A percentile compares a stretch with the other conserved stretches of the same genome.
These are phyloP conservation scores for Alnus glutinosa DNA, from an alignment of 306 rosid species.

Conservation along the genomic window DNA sequence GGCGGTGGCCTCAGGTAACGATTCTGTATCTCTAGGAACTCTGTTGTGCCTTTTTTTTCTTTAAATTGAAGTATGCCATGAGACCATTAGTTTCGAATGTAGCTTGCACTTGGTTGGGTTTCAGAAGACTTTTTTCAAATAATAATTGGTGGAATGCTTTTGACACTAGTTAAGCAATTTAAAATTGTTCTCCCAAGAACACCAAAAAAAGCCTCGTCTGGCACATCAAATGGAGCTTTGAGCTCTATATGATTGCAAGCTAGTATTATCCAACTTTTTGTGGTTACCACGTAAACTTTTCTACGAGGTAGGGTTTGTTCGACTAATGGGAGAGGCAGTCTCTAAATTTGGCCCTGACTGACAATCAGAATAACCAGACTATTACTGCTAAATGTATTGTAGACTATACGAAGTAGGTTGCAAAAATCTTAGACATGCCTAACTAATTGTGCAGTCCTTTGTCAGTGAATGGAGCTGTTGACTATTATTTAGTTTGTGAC, in stretches of 20 bases:
- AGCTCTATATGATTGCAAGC: background rate
- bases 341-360: background rate
- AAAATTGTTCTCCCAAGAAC: background rate
- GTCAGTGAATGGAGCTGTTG: conserved; percentile 14
- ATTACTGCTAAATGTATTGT: conserved; percentile 11
- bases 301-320: conserved; percentile 16
- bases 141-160: background rate
- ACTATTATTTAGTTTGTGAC: background rate
- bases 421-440: background rate
- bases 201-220: background rate
- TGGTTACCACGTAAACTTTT: background rate
- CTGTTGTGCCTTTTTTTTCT: background rate
- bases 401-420: conserved; percentile 3
- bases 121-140: background rate
- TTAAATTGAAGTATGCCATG: background rate
- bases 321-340: background rate
- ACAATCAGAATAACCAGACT: conserved; percentile 5
- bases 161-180: background rate
- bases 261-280: background rate
- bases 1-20: conserved; percentile 93
- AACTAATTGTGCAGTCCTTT: background rate
- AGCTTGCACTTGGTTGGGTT: conserved; percentile 4
- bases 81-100: background rate
- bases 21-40: conserved; percentile 11
- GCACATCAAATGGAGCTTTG: background rate